A percentile compares a stretch with the other conserved stretches of the same genome.
phyloP scores from a whole-genome alignment of 2,329 filamentous ascomycete species.

The Fusarium robinianum region DNA sequence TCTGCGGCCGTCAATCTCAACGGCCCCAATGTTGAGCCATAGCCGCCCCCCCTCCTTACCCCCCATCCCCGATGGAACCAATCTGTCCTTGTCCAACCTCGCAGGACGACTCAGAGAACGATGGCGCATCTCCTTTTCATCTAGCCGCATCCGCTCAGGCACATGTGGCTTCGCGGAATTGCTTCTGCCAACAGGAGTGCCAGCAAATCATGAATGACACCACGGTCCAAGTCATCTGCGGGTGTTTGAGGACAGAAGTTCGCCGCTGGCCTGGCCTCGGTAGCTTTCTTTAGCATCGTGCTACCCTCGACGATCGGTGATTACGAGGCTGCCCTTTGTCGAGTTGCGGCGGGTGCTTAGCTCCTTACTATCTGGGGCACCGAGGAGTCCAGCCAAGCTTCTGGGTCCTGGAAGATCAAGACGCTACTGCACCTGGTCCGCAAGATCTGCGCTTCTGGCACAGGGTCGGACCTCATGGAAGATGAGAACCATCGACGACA shows the following conservation, averaged over 20 bases:
- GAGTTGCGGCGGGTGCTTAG: slow-evolving; percentile 1
- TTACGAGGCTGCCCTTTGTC: slow-evolving; percentile 4
- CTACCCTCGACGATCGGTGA: slow-evolving; percentile 4
- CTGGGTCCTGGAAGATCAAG: slow-evolving; percentile 5
- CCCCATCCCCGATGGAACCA: too few relatives aligned
- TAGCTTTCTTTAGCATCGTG: slow-evolving; percentile 1
- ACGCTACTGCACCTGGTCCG: slow-evolving; percentile 21
- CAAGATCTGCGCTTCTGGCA: slow-evolving; percentile 13
- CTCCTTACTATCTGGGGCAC: slow-evolving; percentile 10
- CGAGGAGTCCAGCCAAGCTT: slow-evolving; percentile 10
- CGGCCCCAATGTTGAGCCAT: slow-evolving; percentile 14
- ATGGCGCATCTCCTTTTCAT: slow-evolving; percentile 19
- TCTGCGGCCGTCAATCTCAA: slow-evolving; percentile 9
- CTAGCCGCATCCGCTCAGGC: slow-evolving; percentile 22
- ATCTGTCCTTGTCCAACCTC: slow-evolving; percentile 17
- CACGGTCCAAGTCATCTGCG: neutral
- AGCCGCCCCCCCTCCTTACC: slow-evolving; percentile 13
- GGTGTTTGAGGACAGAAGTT: neutral
- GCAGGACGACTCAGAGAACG: slow-evolving; percentile 12
- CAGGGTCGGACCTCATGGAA: too few relatives aligned
- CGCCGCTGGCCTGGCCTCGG: neutral
- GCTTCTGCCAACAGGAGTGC: slow-evolving; percentile 9
- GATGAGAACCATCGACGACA: too few relatives aligned
- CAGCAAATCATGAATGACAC: slow-evolving; percentile 22
- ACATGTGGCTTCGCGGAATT: slow-evolving; percentile 23